Evolutionary conservation across 192 early-diverging fungal genomes (phyloP).

Genomic region (Thoreauomyces humboldtii): DNA sequence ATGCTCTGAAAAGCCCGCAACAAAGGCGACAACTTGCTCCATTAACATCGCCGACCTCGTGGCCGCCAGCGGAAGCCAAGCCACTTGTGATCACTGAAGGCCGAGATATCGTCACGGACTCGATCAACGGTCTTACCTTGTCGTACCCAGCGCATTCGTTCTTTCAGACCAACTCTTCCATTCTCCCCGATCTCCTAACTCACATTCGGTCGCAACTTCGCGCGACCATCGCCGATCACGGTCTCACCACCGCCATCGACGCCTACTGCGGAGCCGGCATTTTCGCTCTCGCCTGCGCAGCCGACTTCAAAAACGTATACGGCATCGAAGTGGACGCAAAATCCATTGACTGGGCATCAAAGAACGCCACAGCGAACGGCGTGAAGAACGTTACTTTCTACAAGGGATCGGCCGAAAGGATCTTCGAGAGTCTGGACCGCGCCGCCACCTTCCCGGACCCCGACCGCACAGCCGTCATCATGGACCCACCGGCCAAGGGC

Average conservation of each 20-base stretch:
- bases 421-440: background rate
- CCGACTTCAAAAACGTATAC: constrained; percentile 58
- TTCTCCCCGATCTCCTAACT: constrained; percentile 58
- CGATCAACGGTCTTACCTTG: constrained; percentile 46
- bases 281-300: constrained; percentile 63
- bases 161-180: constrained; percentile 69
- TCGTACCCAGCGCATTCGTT: constrained; percentile 64
- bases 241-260: constrained; percentile 48
- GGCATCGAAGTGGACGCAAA: constrained; percentile 67
- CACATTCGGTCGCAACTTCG: constrained; percentile 64
- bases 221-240: background rate
- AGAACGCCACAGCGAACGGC: constrained; percentile 53
- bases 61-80: constrained; percentile 22
- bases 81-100: background rate
- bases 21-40: background rate
- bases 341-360: constrained; percentile 61
- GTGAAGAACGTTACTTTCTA: constrained; percentile 57
- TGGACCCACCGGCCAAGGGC: constrained; percentile 72
- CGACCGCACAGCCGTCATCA: constrained; percentile 59
- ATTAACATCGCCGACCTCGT: constrained; percentile 13
- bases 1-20: constrained; percentile 10
- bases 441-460: background rate
- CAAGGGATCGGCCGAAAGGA: constrained; percentile 25
- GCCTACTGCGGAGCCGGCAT: constrained; percentile 74
- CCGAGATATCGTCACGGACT: constrained; percentile 19